Base-by-base conservation (phyloP, 768 basidiomycete species). In the Lactarius psammicola region DNA sequence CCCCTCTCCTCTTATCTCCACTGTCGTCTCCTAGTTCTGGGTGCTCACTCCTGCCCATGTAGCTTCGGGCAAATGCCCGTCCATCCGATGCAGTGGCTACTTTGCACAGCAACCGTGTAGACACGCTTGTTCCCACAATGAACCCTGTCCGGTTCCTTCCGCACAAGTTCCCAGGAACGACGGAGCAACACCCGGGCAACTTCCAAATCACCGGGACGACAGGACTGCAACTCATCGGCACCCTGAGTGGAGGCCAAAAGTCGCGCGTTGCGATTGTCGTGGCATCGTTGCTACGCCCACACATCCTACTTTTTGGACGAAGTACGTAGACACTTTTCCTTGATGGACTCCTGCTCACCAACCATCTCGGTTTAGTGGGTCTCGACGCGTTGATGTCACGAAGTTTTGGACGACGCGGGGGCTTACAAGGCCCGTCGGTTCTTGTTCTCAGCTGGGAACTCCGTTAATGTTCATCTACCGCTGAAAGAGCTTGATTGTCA, bases 181-280 rank as follows among this genome's bases (percentile, higher is more conserved):
- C 84, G 8, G 97, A 98, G 76, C 76, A 78, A n/a, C 96, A 98
- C 78, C 81, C 98, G 15, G 97, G 96, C 6, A 94, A 95, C 65
- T 97, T 98, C 80, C 95, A 97, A 71, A 95, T 98, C 72, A 97
- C 92, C 67, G 94, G 95, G 46, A 88, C 96, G 86, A 96, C 95
- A 1, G 91, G 91, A 36, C 75, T 98, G 70, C 96, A 98, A 72
- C 78, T 84, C 66, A 98, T 98, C 70, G 93, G 88, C 26, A 98
- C 95, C 0, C 78, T 98, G n/a, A n/a, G n/a, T n/a, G 96, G 95
- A 76, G 96, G 96, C 75, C 96, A 98, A 73, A 98, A 98, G 77
- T 92, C 89, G 64, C 88, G 96, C 71, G 96, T 98, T 17, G 94
- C 95, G 1, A 98, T 98, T 77, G 87, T 95, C 2, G 81, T 87